phyloP scores from a whole-genome alignment of 2,329 filamentous ascomycete species.

The Penicillium expansum region DNA sequence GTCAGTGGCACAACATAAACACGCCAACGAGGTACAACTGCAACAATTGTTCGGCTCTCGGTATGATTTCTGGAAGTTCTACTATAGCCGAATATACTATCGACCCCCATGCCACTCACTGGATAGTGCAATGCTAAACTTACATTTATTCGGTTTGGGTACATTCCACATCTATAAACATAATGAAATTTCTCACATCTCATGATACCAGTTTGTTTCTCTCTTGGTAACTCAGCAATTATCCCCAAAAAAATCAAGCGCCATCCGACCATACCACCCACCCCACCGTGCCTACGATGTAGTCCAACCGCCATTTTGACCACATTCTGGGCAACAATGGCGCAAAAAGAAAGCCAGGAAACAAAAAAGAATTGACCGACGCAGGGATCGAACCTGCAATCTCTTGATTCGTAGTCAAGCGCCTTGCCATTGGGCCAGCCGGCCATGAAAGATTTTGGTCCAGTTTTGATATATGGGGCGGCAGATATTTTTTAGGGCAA shows the following conservation, averaged over 20 bases:
- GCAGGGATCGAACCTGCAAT: conserved; percentile 50
- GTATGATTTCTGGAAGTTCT: neutral
- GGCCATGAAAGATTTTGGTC: neutral
- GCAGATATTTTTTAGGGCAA: neutral
- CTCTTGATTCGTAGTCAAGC: conserved; percentile 54
- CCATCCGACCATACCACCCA: neutral
- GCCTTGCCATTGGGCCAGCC: conserved; percentile 49
- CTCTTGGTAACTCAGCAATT: no score
- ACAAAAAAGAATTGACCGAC: conserved; percentile 16
- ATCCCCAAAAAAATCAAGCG: neutral
- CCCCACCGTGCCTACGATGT: no score
- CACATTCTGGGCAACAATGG: neutral
- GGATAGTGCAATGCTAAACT: no score
- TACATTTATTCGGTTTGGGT: neutral
- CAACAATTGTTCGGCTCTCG: neutral
- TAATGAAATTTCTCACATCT: neutral
- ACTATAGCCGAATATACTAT: neutral
- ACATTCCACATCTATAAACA: neutral
- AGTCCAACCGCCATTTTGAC: neutral
- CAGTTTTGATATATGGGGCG: neutral
- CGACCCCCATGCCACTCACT: neutral
- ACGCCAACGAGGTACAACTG: neutral
- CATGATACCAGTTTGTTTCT: neutral
- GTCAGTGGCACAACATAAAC: neutral
- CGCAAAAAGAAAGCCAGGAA: neutral